Base-by-base conservation (phyloP, 148 eudicot genomes). In the Chenopodium suecicum region DNA sequence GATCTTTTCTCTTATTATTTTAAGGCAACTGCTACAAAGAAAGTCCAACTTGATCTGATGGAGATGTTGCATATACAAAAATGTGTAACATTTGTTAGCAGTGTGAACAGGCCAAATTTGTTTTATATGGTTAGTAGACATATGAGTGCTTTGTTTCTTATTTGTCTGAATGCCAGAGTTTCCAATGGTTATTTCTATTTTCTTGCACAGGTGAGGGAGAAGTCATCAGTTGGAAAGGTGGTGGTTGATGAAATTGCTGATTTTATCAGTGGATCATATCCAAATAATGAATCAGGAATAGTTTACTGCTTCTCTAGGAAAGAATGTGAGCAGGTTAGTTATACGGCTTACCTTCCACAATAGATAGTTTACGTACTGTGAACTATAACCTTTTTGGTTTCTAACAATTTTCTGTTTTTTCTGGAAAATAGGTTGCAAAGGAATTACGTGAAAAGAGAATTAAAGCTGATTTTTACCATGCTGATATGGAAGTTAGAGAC, bases 21-120 rank as follows among this genome's bases (percentile, higher is more conserved):
- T 65, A 86, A 96, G 99, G 98, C 99, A 79, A 97, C 99, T 19
- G 99, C 99, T 79, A 97, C 99, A 60, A 92, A 87, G 88, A 97
- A 94, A 88, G 99, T 97, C 79, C 99, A 97, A 87, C 86, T 86
- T 71, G 99, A 97, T 89, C 82, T 97, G 80, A 92, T 90, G 86
- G 93, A 94, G 88, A 97, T 97, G 99, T 83, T 97, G 65, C 95
- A 82, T 58, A 90, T 97, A 80, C 93, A 94, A 70, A 97, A 87
- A 89, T 94, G 94, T 82, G 84, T 97, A 69, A 97, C 91, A 85
- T 97, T 97, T 80, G 91, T 94, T 70, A 97, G 96, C 88, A 87
- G 94, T 27, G 98, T 97, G 83, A 97, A 97, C 88, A 91, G 99
- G 86, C 98, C 98, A 74, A 97, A 97, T 88, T 93, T 97, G 54